Conservation (phyloP, 352 stramenopile genomes). For the Pythium aristosporum region DNA sequence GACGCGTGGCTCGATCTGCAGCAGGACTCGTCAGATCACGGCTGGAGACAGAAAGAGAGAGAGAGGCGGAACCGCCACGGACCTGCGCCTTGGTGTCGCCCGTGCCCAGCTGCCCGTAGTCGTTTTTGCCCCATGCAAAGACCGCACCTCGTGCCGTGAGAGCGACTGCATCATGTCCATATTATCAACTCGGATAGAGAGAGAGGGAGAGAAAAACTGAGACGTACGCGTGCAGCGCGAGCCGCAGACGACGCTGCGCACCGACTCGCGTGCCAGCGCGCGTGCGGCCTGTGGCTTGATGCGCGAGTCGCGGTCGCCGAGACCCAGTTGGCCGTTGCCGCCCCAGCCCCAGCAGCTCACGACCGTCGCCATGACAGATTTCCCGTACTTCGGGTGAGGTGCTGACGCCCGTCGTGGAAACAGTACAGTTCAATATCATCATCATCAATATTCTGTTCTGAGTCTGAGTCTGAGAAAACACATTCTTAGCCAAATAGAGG, state of each 20-base stretch:
- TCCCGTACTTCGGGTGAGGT: background rate
- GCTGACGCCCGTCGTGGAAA: too few relatives aligned
- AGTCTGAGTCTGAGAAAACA: too few relatives aligned
- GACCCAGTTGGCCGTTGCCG: slow-evolving; percentile 44
- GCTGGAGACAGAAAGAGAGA: background rate
- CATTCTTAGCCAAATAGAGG: too few relatives aligned
- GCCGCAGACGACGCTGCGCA: slow-evolving; percentile 34
- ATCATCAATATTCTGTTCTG: too few relatives aligned
- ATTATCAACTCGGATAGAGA: background rate
- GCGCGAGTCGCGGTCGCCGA: slow-evolving; percentile 38
- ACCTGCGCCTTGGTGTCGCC: slow-evolving; percentile 37
- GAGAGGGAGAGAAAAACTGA: background rate
- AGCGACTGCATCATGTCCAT: slow-evolving; percentile 23
- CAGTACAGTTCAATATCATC: too few relatives aligned
- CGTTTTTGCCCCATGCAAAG: slow-evolving; percentile 46
- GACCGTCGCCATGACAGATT: slow-evolving; percentile 10
- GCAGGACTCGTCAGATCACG: background rate
- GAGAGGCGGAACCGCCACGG: background rate
- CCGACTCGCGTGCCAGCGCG: slow-evolving; percentile 26
- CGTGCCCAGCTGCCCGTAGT: slow-evolving; percentile 38
- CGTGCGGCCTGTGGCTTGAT: slow-evolving; percentile 38
- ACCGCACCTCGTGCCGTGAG: slow-evolving; percentile 30
- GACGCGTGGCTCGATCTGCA: slow-evolving; percentile 33
- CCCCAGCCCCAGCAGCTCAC: slow-evolving; percentile 40
- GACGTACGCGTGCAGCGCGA: slow-evolving; percentile 40